These are phyloP conservation scores for Penicillium subrubescens DNA, from an alignment of 495 filamentous ascomycete genomes.

Conservation along the genomic window DNA sequence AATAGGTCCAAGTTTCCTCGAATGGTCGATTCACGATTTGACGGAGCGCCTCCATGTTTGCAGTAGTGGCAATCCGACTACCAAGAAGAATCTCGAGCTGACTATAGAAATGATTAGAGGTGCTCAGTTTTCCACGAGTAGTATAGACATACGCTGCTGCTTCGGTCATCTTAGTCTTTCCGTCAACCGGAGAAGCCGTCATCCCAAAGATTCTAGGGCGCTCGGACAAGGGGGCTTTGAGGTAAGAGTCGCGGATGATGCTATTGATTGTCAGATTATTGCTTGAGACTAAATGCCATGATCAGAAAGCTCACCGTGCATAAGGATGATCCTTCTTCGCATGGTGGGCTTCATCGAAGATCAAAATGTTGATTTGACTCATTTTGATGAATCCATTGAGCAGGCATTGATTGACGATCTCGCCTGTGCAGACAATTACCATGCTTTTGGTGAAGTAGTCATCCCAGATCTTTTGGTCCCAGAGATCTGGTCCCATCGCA, in stretches of 20 bases:
- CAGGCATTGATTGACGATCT: slow-evolving; percentile 79
- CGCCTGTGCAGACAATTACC: slow-evolving; percentile 93
- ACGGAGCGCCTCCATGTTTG: slow-evolving; percentile 62
- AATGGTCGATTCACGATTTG: slow-evolving; percentile 59
- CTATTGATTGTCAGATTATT: slow-evolving; percentile 27
- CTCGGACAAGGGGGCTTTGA: slow-evolving; percentile 41
- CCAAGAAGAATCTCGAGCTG: slow-evolving; percentile 79
- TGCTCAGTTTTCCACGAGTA: neutral
- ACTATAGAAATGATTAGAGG: slow-evolving; percentile 33
- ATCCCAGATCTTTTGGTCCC: slow-evolving; percentile 69
- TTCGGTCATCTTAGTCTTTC: slow-evolving; percentile 65
- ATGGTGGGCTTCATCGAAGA: slow-evolving; percentile 97
- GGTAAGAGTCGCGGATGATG: slow-evolving; percentile 88
- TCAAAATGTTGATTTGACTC: slow-evolving; percentile 81
- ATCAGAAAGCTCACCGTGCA: slow-evolving; percentile 54
- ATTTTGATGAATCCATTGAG: slow-evolving; percentile 80
- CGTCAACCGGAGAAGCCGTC: slow-evolving; percentile 97
- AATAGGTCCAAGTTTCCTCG: slow-evolving; percentile 64
- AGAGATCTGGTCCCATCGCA: slow-evolving; percentile 66
- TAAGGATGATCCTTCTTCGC: slow-evolving; percentile 94
- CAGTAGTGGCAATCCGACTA: slow-evolving; percentile 79
- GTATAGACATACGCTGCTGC: slow-evolving; percentile 58
- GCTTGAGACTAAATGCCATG: neutral
- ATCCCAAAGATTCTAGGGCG: slow-evolving; percentile 90
- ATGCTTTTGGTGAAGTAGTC: slow-evolving; percentile 69